Percentiles rank a stretch among this genome's conserved stretches.
These are phyloP conservation scores for Flammula alnicola DNA, from an alignment of 1,284 basidiomycete species.

Conservation along the genomic window DNA sequence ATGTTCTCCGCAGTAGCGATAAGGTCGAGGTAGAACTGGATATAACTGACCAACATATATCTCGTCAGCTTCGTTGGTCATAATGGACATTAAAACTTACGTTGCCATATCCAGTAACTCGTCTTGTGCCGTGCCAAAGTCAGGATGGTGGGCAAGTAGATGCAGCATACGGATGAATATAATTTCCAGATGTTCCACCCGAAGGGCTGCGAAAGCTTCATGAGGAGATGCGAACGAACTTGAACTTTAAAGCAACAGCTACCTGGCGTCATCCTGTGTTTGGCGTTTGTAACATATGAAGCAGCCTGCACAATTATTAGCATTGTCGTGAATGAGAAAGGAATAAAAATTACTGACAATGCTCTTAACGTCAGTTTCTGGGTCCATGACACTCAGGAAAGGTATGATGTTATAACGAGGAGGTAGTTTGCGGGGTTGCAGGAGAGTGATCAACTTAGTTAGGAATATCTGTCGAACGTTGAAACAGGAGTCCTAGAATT, in stretches of 20 bases:
- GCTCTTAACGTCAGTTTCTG: slow-evolving; percentile 78
- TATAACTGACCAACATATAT: slow-evolving; percentile 60
- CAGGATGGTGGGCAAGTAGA: slow-evolving; percentile 92
- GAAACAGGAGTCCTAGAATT: slow-evolving; percentile 81
- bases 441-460: slow-evolving; percentile 70
- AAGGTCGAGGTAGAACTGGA: slow-evolving; percentile 86
- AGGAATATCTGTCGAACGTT: slow-evolving; percentile 84
- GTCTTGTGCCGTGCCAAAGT: slow-evolving; percentile 70
- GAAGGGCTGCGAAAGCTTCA: slow-evolving; percentile 45
- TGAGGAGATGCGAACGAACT: slow-evolving; percentile 42
- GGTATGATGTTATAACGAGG: slow-evolving; percentile 82
- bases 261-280: slow-evolving; percentile 56
- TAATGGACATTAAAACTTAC: slow-evolving; percentile 40
- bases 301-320: slow-evolving; percentile 49
- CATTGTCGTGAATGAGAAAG: neutral
- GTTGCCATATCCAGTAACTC: slow-evolving; percentile 75
- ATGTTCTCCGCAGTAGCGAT: slow-evolving; percentile 81
- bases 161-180: slow-evolving; percentile 88
- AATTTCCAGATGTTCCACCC: slow-evolving; percentile 76
- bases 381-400: slow-evolving; percentile 91
- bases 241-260: slow-evolving; percentile 9
- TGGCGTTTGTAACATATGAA: slow-evolving; percentile 56
- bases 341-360: slow-evolving; percentile 44
- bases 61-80: neutral
- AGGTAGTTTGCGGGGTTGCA: slow-evolving; percentile 67